Conservation (phyloP, 2,329 filamentous ascomycete species). For the Pestalotiopsis sp. region DNA sequence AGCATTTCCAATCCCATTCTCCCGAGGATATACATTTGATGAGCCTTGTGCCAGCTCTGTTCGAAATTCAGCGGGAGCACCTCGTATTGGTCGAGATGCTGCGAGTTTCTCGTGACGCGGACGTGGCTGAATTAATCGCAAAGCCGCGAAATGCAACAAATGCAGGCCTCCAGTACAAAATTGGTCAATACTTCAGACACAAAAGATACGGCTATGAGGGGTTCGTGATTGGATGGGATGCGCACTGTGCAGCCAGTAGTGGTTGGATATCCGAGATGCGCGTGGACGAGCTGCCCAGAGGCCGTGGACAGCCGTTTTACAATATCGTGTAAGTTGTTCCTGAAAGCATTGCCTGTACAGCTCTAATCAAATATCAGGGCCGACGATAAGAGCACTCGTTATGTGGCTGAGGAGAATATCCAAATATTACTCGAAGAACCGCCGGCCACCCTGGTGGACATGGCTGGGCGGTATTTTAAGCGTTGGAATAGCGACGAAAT, state of each 20-base stretch:
- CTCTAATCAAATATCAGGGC: conserved; percentile 30
- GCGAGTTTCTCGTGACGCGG: not conserved
- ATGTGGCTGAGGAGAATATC: conserved; percentile 73
- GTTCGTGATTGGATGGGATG: conserved; percentile 66
- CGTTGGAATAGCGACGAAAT: conserved; percentile 56
- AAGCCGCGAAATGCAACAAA: not conserved
- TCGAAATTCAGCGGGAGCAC: conserved; percentile 1
- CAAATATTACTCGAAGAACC: conserved; percentile 42
- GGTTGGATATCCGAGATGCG: conserved; percentile 66
- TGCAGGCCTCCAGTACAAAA: conserved; percentile 38
- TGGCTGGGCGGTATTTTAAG: conserved; percentile 68
- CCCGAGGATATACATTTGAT: conserved; percentile 19
- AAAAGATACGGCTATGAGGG: conserved; percentile 63
- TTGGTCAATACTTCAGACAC: conserved; percentile 66
- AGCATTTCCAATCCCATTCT: conserved; percentile 17
- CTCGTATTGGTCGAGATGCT: not conserved
- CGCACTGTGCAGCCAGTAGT: conserved; percentile 42
- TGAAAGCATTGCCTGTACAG: not conserved
- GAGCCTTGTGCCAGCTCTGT: conserved; percentile 1
- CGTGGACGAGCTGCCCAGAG: conserved; percentile 58
- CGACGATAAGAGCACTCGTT: conserved; percentile 63
- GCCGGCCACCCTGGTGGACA: conserved; percentile 46
- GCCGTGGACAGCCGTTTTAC: conserved; percentile 68
- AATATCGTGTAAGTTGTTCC: conserved; percentile 53
- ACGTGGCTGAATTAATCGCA: not conserved